Evolutionary conservation across 2,329 filamentous ascomycete genomes (phyloP).

Genomic region (Colletotrichum filicis): DNA sequence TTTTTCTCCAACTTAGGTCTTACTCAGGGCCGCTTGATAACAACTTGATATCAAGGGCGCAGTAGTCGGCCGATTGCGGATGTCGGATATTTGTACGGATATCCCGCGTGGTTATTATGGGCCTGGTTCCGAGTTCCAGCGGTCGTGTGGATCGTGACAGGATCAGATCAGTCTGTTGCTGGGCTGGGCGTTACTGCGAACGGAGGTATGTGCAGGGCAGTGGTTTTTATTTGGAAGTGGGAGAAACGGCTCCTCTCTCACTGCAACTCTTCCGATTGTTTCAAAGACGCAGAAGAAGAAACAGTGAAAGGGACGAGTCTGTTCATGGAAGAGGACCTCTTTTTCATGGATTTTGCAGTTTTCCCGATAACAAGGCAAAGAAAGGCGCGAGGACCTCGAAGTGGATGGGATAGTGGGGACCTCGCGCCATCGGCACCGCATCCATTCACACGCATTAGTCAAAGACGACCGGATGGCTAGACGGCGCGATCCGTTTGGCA

Average conservation of each 20-base stretch:
- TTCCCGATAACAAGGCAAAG: neutral
- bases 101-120: slow-evolving; percentile 6
- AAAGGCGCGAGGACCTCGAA: neutral
- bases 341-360: neutral
- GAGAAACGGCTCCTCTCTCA: neutral
- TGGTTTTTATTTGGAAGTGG: slow-evolving; percentile 5
- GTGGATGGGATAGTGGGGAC: neutral
- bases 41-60: neutral
- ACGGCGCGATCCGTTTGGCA: slow-evolving; percentile 16
- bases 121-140: slow-evolving; percentile 31
- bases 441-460: slow-evolving; percentile 17
- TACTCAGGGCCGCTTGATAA: neutral
- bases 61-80: slow-evolving; percentile 4
- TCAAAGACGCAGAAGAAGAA: neutral
- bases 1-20: neutral
- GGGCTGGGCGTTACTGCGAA: slow-evolving; percentile 8
- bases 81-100: slow-evolving; percentile 24
- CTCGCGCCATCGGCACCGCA: neutral
- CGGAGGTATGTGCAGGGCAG: slow-evolving; percentile 4
- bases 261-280: neutral
- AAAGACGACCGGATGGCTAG: neutral
- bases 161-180: neutral
- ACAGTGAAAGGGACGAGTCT: neutral
- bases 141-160: slow-evolving; percentile 17
- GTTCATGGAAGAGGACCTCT: neutral